Conservation (phyloP, 257 asterid genomes). For the Solanum chiquidenum region DNA sequence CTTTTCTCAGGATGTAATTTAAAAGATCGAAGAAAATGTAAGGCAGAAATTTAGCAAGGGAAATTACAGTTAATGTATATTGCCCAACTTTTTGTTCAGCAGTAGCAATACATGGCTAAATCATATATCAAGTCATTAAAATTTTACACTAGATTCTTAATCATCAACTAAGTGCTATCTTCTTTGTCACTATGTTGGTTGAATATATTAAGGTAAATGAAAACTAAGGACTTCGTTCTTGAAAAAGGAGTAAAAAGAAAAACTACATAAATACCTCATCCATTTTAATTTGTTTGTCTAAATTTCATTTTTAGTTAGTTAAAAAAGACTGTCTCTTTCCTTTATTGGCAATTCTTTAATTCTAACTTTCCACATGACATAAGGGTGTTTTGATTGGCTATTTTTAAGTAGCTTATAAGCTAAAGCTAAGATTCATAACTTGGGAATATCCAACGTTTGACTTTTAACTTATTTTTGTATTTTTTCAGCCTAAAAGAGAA, state of each 20-base stretch:
- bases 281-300: not conserved
- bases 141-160: not conserved
- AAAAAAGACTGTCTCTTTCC: not conserved
- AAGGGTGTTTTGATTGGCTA: not conserved
- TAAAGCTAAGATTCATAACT: no score
- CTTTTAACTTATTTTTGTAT: not conserved
- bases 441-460: not conserved
- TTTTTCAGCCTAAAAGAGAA: not conserved
- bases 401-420: not conserved
- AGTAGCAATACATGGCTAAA: not conserved
- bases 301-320: not conserved
- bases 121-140: not conserved
- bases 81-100: not conserved
- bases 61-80: not conserved
- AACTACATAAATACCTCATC: not conserved
- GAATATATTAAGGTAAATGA: not conserved
- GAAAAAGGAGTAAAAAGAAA: not conserved
- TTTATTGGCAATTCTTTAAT: not conserved
- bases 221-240: not conserved
- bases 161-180: not conserved
- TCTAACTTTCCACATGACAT: not conserved
- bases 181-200: not conserved
- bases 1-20: not conserved
- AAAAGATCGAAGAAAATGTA: not conserved
- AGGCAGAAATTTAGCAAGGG: not conserved